Evolutionary conservation across 306 rosid genomes (phyloP).

Genomic region (Begonia loranthoides): DNA sequence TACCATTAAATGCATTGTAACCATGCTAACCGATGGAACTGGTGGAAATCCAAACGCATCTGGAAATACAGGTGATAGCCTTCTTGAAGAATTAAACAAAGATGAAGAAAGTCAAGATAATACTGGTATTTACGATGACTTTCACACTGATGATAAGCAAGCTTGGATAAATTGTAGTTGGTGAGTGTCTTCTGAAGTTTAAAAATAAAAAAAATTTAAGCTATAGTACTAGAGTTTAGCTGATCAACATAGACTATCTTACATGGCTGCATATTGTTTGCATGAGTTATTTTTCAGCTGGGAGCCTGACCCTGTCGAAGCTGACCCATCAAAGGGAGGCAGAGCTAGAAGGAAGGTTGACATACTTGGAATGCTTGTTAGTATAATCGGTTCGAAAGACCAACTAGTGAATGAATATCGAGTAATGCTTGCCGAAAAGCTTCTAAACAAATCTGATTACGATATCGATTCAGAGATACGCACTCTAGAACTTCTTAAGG

Average conservation of each 20-base stretch:
- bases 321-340: slow-evolving; percentile 84
- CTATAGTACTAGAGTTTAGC: too few species aligned
- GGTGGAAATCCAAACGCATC: slow-evolving; percentile 72
- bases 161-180: slow-evolving; percentile 78
- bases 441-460: slow-evolving; percentile 86
- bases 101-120: slow-evolving; percentile 85
- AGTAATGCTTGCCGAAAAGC: slow-evolving; percentile 97
- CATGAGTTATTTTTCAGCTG: slow-evolving; percentile 44
- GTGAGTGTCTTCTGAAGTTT: slow-evolving; percentile 20
- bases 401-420: slow-evolving; percentile 92
- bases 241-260: not conserved
- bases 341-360: slow-evolving; percentile 84
- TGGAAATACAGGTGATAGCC: slow-evolving; percentile 91
- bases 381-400: slow-evolving; percentile 92
- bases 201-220: not conserved
- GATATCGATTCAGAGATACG: slow-evolving; percentile 93
- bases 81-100: slow-evolving; percentile 93
- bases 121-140: slow-evolving; percentile 63
- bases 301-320: slow-evolving; percentile 99
- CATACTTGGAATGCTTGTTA: slow-evolving; percentile 95
- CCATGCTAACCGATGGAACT: slow-evolving; percentile 92
- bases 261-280: not conserved
- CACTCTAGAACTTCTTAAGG: slow-evolving; percentile 95
- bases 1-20: slow-evolving; percentile 92
- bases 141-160: slow-evolving; percentile 81